phyloP scores from a whole-genome alignment of 192 early-diverging fungal species.

The Backusella luteola region DNA sequence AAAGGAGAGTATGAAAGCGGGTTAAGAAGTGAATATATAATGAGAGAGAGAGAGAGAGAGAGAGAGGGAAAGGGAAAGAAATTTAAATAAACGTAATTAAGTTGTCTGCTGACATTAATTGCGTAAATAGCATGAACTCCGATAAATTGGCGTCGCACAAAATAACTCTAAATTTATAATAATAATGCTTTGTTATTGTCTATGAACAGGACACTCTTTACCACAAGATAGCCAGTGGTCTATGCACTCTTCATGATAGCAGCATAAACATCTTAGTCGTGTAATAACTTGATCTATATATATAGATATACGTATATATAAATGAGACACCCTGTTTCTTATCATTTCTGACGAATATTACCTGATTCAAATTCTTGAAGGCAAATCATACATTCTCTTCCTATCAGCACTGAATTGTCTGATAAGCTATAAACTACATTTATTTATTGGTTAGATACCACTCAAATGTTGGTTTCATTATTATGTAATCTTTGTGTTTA shows the following conservation, averaged over 20 bases:
- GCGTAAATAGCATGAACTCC: constrained; percentile 2
- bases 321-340: not conserved
- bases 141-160: not conserved
- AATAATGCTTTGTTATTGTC: constrained; percentile 33
- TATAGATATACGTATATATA: no score
- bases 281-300: constrained; percentile 66
- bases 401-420: constrained; percentile 58
- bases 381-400: constrained; percentile 88
- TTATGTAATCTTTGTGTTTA: constrained; percentile 14
- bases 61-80: not conserved
- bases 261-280: constrained; percentile 82
- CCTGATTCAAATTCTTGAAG: constrained; percentile 86
- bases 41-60: not conserved
- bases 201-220: constrained; percentile 80
- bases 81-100: not conserved
- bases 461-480: not conserved
- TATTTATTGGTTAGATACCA: not conserved
- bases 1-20: not conserved
- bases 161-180: not conserved
- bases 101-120: not conserved
- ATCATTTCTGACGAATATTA: not conserved
- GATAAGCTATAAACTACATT: constrained; percentile 55
- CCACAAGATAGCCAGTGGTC: constrained; percentile 74
- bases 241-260: constrained; percentile 85
- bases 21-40: not conserved